Base-by-base conservation (phyloP, 352 stramenopile species). In the Pythium apleroticum region DNA sequence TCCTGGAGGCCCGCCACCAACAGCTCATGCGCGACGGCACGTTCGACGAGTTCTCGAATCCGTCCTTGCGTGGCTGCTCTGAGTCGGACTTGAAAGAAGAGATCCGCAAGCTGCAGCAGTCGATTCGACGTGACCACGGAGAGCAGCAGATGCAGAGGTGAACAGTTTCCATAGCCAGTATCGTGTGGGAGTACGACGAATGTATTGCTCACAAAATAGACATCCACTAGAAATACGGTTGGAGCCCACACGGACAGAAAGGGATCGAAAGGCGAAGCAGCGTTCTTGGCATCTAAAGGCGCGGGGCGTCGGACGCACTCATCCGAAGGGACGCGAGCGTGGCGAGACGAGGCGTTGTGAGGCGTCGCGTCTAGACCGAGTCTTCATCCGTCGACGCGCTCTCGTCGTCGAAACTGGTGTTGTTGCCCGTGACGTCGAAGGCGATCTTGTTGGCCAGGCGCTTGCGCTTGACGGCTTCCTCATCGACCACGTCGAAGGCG, bases 1-100 rank as follows among this genome's bases (percentile, higher is more conserved):
- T 91, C 31, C 69, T 93, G 35, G 85, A 93, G 53, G 75, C 77
- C n/a, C 68, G 85, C 1, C 85, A 93, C 52, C 77, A 84, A 50
- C 71, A 88, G 30, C 61, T 93, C 27, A 90, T 93, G 82, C 69
- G 65, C 15, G 65, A 89, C 39, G 82, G 81, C 31, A 46, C 37
- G 35, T 50, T 75, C 1, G 68, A 67, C 15, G 25, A 46, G 15
- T 24, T 31, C 8, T 24, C 24, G 33, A 30, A 19, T 27, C 43
- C 57, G 33, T 27, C 57, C 3, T 43, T 64, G 15, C 24, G 58
- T 30, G 58, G 46, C 1, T 45, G 41, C 6, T 52, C 59, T 15
- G 28, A 45, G 8, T 63, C 48, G 31, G 57, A 69, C 53, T 37
- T 73, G 19, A 57, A 65, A 14, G 64, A 74, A 31, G 68, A 78